Conservation (phyloP, 2,329 filamentous ascomycete genomes). For the Ascochyta rabiei region DNA sequence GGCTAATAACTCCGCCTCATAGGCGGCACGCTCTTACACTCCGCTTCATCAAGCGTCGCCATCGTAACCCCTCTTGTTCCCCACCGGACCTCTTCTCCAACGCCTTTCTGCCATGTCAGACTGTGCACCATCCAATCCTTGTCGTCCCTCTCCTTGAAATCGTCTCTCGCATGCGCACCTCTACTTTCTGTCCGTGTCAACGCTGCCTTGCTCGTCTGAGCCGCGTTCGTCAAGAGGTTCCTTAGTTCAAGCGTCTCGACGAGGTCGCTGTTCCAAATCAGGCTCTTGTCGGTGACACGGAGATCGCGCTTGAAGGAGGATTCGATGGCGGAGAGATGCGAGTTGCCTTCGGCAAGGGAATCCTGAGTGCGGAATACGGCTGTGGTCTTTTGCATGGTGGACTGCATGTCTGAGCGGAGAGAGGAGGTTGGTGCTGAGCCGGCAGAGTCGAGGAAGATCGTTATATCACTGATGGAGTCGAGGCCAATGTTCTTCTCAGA, state of each 20-base stretch:
- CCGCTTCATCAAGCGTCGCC: conserved; percentile 53
- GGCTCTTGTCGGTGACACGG: conserved; percentile 49
- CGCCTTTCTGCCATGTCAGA: conserved; percentile 52
- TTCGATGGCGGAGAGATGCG: conserved; percentile 44
- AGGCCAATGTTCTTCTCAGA: conserved; percentile 45
- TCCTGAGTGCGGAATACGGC: conserved; percentile 54
- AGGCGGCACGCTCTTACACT: conserved; percentile 49
- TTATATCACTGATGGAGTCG: conserved; percentile 43
- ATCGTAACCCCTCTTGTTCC: conserved; percentile 52
- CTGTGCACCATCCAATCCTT: conserved; percentile 56
- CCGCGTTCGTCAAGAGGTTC: conserved; percentile 55
- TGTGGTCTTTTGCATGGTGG: conserved; percentile 55
- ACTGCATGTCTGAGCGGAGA: conserved; percentile 53
- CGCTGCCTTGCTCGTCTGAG: conserved; percentile 55
- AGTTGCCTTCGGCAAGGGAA: conserved; percentile 44
- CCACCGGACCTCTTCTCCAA: conserved; percentile 49
- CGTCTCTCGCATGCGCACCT: conserved; percentile 56
- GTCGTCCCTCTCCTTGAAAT: conserved; percentile 53
- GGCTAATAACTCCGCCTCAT: conserved; percentile 45
- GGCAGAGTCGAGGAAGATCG: conserved; percentile 44
- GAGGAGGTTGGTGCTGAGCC: conserved; percentile 48
- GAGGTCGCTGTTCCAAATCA: conserved; percentile 59
- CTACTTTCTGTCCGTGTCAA: conserved; percentile 53
- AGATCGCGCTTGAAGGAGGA: conserved; percentile 45
- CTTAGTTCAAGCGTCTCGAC: conserved; percentile 56